Evolutionary conservation across 2,329 filamentous ascomycete species (phyloP).

Genomic region (Penicillium crustosum): DNA sequence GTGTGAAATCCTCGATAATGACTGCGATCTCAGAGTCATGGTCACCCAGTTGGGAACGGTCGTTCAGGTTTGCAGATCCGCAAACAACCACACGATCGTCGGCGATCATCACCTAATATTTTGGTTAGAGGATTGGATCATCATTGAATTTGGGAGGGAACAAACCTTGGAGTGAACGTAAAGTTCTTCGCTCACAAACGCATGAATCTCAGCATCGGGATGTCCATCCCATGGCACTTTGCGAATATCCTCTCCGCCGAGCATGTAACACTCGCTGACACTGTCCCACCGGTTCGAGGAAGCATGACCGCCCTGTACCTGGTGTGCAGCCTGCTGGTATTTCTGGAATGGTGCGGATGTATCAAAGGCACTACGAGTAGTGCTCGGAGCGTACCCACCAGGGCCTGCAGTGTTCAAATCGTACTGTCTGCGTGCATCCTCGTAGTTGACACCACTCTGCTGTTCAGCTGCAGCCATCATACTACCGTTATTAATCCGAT

Average conservation of each 20-base stretch:
- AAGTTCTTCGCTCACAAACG: conserved; percentile 63
- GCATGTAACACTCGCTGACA: conserved; percentile 80
- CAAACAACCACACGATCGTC: conserved; percentile 85
- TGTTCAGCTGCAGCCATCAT: conserved; percentile 41
- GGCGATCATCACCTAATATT: conserved; percentile 63
- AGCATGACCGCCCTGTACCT: conserved; percentile 49
- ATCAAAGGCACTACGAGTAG: conserved; percentile 37
- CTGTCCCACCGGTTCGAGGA: conserved; percentile 67
- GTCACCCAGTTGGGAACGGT: conserved; percentile 80
- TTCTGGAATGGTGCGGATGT: conserved; percentile 56
- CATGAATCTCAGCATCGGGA: conserved; percentile 58
- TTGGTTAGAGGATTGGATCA: conserved; percentile 12
- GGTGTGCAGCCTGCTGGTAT: conserved; percentile 69
- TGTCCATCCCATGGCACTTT: conserved; percentile 59
- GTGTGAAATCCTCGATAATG: conserved; percentile 79
- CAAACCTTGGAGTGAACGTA: conserved; percentile 59
- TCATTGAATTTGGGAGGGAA: not conserved
- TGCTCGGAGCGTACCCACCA: conserved; percentile 43
- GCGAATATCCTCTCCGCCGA: conserved; percentile 68
- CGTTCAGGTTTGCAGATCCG: conserved; percentile 87
- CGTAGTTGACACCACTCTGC: conserved; percentile 46
- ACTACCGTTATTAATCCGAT: conserved; percentile 68
- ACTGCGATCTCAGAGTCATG: conserved; percentile 91
- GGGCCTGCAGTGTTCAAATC: conserved; percentile 49
- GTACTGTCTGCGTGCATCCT: conserved; percentile 45